phyloP scores from a whole-genome alignment of 352 stramenopile species.

The Pythium brassicae region DNA sequence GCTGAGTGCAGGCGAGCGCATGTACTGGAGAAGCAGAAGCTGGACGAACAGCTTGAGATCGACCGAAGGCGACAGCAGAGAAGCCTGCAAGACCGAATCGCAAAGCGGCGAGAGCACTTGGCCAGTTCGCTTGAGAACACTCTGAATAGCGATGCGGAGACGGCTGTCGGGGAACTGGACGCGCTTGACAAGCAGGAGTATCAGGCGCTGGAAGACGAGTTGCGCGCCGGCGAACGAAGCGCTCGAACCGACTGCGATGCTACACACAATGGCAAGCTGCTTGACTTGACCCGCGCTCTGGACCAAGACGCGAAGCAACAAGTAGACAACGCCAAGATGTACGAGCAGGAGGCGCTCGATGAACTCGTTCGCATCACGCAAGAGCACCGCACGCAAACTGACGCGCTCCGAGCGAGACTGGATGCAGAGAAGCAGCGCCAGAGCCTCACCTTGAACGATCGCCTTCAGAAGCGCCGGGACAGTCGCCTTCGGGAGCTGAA shows the following conservation, averaged over 20 bases:
- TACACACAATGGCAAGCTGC: background rate
- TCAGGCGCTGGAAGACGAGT: background rate
- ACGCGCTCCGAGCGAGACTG: conserved; percentile 14
- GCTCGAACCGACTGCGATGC: background rate
- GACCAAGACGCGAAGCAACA: conserved; percentile 14
- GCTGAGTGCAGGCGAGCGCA: conserved; percentile 15
- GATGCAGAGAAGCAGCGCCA: conserved; percentile 24
- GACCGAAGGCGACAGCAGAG: conserved; percentile 29
- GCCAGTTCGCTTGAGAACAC: background rate
- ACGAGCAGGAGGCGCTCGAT: conserved; percentile 21
- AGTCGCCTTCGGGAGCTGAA: conserved; percentile 2
- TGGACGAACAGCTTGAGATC: conserved; percentile 17
- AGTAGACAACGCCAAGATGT: conserved; percentile 6
- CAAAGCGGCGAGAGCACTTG: conserved; percentile 15
- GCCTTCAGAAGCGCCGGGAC: conserved; percentile 7
- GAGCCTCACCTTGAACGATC: conserved; percentile 17
- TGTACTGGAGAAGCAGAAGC: conserved; percentile 10
- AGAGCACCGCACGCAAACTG: conserved; percentile 20
- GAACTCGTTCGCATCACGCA: conserved; percentile 22
- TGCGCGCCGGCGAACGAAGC: conserved; percentile 4
- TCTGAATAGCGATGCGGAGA: background rate
- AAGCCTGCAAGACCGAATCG: conserved; percentile 21
- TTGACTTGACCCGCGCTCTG: background rate
- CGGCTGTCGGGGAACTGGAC: background rate
- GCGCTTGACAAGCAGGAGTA: conserved; percentile 5